Base-by-base conservation (phyloP, 1,139 yeast genomes). In the Candida freyschussii region DNA sequence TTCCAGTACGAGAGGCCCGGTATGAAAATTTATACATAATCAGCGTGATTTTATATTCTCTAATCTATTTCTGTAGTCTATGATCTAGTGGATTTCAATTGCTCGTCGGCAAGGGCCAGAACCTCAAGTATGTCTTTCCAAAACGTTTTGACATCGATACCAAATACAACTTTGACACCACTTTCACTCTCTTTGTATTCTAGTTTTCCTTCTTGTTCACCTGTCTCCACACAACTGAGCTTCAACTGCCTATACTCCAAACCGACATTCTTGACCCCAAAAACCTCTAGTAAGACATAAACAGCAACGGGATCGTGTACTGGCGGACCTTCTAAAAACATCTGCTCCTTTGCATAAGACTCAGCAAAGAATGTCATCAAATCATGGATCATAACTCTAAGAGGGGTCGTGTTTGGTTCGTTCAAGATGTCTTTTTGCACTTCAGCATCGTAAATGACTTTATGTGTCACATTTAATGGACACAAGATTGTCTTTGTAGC, bases 221-320 rank as follows among this genome's bases (percentile, higher is more conserved):
- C 53, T 6, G 33, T 24, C 19, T 39, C 47, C 4, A 32, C 33
- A 19, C 37, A 40, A 3, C 20, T 30, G 16, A 47, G 16, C 9
- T 30, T 37, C 16, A 33, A 29, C 10, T 16, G 33, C 22, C 36
- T 30, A 18, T 21, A 36, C 13, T 36, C 16, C n/a, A 39, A 11
- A 5, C 40, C 44, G 11, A 37, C 29, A 15, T 36, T 18, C 6
- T 19, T 13, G 10, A 29, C 5, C 0, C 37, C 43, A 17, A 44
- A 43, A 21, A 33, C 43, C 17, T 79, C 75, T 27, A 82, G 54
- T 17, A 82, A 52, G 1, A 74, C 73, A 32, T 71, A 76, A 4
- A 83, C 63, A 0, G 95, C 85, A 27, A 83, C 59, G 0, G 95
- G 93, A 52, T 85, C 95, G 55, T 86, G 95, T 2, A 84, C 67